Conservation (phyloP, 305 asterid genomes). For the Rubia occidens region DNA sequence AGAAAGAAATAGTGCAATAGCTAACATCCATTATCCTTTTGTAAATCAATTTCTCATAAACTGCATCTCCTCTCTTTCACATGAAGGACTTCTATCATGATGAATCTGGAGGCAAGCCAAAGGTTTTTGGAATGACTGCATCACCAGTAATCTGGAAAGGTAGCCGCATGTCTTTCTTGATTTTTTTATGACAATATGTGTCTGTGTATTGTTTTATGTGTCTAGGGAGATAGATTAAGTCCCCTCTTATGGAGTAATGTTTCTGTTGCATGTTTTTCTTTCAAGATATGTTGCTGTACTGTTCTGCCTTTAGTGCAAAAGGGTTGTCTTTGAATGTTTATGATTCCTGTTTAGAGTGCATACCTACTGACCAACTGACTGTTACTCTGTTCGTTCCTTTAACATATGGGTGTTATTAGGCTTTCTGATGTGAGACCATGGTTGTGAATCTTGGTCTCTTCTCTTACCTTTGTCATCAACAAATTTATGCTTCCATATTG, state of each 20-base stretch:
- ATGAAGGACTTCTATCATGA: slow-evolving; percentile 63
- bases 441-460: neutral
- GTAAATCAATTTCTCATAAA: neutral
- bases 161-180: slow-evolving; percentile 17
- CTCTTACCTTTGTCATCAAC: neutral
- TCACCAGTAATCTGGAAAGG: slow-evolving; percentile 53
- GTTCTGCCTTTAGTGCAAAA: neutral
- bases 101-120: slow-evolving; percentile 38
- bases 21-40: neutral
- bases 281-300: neutral
- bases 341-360: neutral
- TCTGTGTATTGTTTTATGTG: neutral
- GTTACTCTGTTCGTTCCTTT: neutral
- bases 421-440: neutral
- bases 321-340: neutral
- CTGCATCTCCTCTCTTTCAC: slow-evolving; percentile 12
- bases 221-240: neutral
- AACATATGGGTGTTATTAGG: neutral
- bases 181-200: neutral
- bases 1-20: neutral
- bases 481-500: neutral
- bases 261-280: neutral
- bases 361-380: neutral
- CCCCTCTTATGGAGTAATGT: neutral
- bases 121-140: slow-evolving; percentile 75